Conservation (phyloP, 1,284 basidiomycete genomes). For the Apiotrichum montevideense region DNA sequence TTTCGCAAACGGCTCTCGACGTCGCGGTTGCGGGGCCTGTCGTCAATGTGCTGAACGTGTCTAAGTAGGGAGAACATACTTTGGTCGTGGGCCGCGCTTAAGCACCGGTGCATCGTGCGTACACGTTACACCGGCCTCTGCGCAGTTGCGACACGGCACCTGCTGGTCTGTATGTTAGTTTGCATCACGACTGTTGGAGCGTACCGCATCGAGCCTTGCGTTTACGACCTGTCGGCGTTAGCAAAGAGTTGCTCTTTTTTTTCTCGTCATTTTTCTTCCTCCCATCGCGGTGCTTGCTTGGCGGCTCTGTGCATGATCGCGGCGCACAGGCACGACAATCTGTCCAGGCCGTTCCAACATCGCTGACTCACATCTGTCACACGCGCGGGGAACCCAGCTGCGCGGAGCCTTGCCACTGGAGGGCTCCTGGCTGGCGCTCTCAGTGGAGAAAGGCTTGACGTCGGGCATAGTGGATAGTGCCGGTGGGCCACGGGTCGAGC, state of each 20-base stretch:
- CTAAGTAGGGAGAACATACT: constrained; percentile 10
- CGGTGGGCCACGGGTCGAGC: too few species aligned
- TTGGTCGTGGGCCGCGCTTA: constrained; percentile 30
- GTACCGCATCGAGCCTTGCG: constrained; percentile 32
- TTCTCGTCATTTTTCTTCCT: too few species aligned
- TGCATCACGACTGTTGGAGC: not conserved
- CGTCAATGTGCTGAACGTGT: not conserved
- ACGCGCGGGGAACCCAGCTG: constrained; percentile 25
- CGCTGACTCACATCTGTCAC: constrained; percentile 23
- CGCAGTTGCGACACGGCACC: constrained; percentile 28
- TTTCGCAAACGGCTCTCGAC: constrained; percentile 29
- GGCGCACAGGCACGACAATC: too few species aligned
- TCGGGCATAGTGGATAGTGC: not conserved
- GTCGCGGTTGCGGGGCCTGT: constrained; percentile 22
- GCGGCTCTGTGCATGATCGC: too few species aligned
- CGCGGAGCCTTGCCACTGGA: constrained; percentile 22
- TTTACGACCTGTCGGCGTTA: constrained; percentile 21
- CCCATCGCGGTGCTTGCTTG: too few species aligned
- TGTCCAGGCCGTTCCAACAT: not conserved
- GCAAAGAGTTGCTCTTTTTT: not conserved
- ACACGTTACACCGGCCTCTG: constrained; percentile 24
- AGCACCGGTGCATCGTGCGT: constrained; percentile 31
- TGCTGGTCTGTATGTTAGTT: constrained; percentile 20
- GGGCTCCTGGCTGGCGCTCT: constrained; percentile 11
- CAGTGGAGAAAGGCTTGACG: not conserved